Conservation (phyloP, 768 basidiomycete genomes). For the Suillus americanus region DNA sequence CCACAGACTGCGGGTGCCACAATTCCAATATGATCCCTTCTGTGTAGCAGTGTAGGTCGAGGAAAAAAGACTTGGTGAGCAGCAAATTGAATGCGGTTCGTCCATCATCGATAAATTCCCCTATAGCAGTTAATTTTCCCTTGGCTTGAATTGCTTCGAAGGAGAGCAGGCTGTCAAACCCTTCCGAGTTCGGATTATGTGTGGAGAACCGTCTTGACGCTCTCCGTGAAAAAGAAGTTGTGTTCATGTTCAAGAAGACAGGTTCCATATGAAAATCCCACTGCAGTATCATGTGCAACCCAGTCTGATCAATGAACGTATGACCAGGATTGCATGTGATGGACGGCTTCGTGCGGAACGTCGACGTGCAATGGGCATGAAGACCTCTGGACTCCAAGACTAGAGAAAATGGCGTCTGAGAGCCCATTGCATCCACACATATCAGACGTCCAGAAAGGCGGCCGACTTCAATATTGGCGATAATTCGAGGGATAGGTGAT, state of each 20-base stretch:
- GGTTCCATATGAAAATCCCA: constrained; percentile 48
- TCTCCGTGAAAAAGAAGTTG: constrained; percentile 24
- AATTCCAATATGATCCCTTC: constrained; percentile 66
- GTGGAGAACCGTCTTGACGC: constrained; percentile 35
- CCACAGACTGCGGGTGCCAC: constrained; percentile 62
- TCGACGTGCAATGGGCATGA: constrained; percentile 39
- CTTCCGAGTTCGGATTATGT: constrained; percentile 32
- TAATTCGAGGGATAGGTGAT: constrained; percentile 49
- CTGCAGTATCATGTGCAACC: constrained; percentile 44
- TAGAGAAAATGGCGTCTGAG: constrained; percentile 47
- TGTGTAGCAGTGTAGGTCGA: constrained; percentile 48
- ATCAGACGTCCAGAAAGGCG: constrained; percentile 51
- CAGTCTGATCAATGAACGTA: constrained; percentile 34
- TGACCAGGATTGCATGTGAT: constrained; percentile 14
- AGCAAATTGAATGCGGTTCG: constrained; percentile 39
- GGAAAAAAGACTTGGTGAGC: constrained; percentile 40
- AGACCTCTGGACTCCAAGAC: constrained; percentile 61
- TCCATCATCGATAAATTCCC: constrained; percentile 48
- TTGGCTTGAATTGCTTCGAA: constrained; percentile 54
- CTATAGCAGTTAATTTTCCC: constrained; percentile 46
- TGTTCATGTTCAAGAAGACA: constrained; percentile 48
- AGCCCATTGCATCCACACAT: constrained; percentile 38
- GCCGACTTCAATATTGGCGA: constrained; percentile 48
- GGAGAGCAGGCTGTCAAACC: constrained; percentile 52
- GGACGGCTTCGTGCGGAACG: constrained; percentile 34